phyloP scores from a whole-genome alignment of 805 yeast genomes.

The Yarrowia divulgata region DNA sequence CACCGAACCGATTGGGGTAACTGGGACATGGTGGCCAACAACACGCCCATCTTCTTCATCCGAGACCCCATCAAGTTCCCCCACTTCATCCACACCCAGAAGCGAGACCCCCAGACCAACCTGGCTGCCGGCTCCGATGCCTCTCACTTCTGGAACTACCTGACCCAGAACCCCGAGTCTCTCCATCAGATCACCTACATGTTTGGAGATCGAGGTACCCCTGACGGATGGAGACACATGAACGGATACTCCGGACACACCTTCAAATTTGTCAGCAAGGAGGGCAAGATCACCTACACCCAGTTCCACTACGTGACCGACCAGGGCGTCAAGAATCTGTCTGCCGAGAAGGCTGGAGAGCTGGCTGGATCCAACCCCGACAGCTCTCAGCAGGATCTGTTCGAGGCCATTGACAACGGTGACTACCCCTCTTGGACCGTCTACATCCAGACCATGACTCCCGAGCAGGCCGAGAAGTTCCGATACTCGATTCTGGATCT shows the following conservation, averaged over 20 bases:
- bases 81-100: conserved; percentile 86
- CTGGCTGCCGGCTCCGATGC: conserved; percentile 64
- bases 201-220: conserved; percentile 85
- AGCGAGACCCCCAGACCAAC: conserved; percentile 81
- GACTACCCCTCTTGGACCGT: conserved; percentile 85
- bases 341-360: conserved; percentile 52
- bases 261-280: conserved; percentile 70
- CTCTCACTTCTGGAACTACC: conserved; percentile 84
- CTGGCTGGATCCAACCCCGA: conserved; percentile 79
- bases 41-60: conserved; percentile 83
- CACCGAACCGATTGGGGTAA: conserved; percentile 85
- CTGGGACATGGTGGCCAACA: conserved; percentile 83
- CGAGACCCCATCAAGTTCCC: conserved; percentile 89
- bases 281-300: conserved; percentile 79
- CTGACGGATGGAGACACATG: conserved; percentile 76
- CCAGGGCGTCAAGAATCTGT: conserved; percentile 62
- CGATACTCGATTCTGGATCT: conserved; percentile 87
- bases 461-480: conserved; percentile 73
- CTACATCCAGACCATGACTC: conserved; percentile 86
- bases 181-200: conserved; percentile 75
- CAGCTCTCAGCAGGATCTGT: conserved; percentile 79
- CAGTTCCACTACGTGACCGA: conserved; percentile 76
- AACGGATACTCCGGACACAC: conserved; percentile 87
- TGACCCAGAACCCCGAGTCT: conserved; percentile 74
- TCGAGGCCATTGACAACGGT: conserved; percentile 77